Conservation (phyloP, 805 yeast species). For the Ogataea corticis region DNA sequence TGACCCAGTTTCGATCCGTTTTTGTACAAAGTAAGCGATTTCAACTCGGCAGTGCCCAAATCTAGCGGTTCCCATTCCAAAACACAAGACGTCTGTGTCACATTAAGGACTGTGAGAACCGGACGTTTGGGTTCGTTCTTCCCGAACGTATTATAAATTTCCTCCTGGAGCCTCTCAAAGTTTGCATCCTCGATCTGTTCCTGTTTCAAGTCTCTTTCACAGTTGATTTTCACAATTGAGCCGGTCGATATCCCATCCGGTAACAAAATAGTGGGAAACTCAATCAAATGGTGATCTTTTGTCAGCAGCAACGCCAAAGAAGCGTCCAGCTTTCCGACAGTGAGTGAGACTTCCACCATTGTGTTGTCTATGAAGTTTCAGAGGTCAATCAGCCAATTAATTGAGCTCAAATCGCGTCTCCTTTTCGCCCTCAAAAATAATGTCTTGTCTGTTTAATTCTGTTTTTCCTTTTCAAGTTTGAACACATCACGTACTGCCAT, state of each 20-base stretch:
- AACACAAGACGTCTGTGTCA: constrained; percentile 93
- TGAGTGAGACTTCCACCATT: constrained; percentile 88
- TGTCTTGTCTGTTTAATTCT: constrained; percentile 4
- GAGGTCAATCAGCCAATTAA: neutral
- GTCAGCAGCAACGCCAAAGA: constrained; percentile 89
- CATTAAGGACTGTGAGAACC: constrained; percentile 63
- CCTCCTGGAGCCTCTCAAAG: constrained; percentile 70
- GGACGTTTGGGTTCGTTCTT: constrained; percentile 71
- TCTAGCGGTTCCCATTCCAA: constrained; percentile 90
- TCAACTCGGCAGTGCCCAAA: constrained; percentile 78
- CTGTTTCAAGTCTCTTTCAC: constrained; percentile 71
- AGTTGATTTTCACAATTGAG: constrained; percentile 80
- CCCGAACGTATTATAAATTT: constrained; percentile 73
- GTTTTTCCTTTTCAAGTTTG: constrained; percentile 4
- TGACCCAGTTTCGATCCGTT: constrained; percentile 72
- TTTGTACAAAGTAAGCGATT: constrained; percentile 74
- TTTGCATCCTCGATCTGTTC: constrained; percentile 59
- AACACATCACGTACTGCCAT: constrained; percentile 14
- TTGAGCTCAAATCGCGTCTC: neutral
- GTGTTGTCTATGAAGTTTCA: neutral
- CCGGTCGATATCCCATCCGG: constrained; percentile 94
- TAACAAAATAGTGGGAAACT: constrained; percentile 90
- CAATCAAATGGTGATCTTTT: constrained; percentile 86
- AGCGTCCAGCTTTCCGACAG: constrained; percentile 95
- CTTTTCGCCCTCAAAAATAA: neutral